Evolutionary conservation across 148 eudicot genomes (phyloP).

Genomic region (Polygonum aviculare): DNA sequence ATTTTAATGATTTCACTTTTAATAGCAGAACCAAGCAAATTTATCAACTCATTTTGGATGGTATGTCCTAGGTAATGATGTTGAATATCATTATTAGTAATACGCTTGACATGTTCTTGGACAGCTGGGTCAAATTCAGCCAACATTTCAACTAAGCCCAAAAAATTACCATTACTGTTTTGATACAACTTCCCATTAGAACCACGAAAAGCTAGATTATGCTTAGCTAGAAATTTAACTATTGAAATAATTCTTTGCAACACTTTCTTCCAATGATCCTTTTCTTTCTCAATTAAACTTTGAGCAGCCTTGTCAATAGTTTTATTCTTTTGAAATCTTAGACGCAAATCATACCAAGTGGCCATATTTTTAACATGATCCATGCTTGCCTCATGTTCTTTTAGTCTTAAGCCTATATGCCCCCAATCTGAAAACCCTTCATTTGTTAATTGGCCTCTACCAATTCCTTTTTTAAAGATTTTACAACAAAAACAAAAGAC

Average conservation of each 20-base stretch:
- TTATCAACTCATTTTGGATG: conserved; percentile 20
- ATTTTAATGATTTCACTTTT: too few relatives aligned
- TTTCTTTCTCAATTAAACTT: background rate
- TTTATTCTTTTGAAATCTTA: conserved; percentile 5
- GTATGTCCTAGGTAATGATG: conserved; percentile 3
- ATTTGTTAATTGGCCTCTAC: conserved; percentile 14
- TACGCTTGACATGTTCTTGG: conserved; percentile 12
- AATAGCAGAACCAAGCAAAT: conserved; percentile 4
- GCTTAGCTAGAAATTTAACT: conserved; percentile 12
- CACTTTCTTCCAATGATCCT: conserved; percentile 8
- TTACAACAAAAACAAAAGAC: conserved; percentile 17
- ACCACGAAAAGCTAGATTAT: conserved; percentile 10
- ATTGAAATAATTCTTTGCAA: conserved; percentile 4
- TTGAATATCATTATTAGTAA: conserved; percentile 4
- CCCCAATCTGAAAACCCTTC: conserved; percentile 14
- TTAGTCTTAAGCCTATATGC: background rate
- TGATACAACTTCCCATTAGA: conserved; percentile 11
- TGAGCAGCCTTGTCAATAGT: conserved; percentile 4
- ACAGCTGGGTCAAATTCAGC: conserved; percentile 17
- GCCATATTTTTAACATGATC: conserved; percentile 2
- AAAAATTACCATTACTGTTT: conserved; percentile 15
- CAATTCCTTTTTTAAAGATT: conserved; percentile 11
- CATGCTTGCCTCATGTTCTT: background rate
- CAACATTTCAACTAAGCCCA: conserved; percentile 16
- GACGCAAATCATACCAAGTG: conserved; percentile 6